Evolutionary conservation across 1,284 basidiomycete species (phyloP), one percentile per base, ranked within the genome.

Genomic region (Cryptococcus jaspeensis): DNA sequence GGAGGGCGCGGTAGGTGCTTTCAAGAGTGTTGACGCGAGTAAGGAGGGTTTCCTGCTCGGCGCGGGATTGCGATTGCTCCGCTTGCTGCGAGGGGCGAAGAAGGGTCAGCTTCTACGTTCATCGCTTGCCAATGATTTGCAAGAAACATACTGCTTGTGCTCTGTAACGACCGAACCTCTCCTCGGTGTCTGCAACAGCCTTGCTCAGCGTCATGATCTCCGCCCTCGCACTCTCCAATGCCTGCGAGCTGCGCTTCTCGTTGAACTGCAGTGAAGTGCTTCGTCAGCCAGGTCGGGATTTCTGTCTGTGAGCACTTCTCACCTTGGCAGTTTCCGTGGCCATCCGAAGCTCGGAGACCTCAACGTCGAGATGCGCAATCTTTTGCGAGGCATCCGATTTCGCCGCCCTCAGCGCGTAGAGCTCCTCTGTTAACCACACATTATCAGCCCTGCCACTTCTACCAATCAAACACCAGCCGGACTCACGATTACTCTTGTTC

Each of bases 301-400:
- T 25, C 37, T 28, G 50, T 20, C 15, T 35, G 6, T 8, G 7
- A 5, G 5, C 16, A 9, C 38, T 35, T 35, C 66, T 41, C 47
- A 73, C 74, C 61, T 75, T 74, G 28, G 74, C 69, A 11, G 72
- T 71, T 41, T 73, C 68, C 1, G 71, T 67, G 9, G 66, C 81
- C 85, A 93, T 90, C 73, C 89, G 84, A 69, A 92, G 90, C 71
- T 92, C 91, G 6, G 90, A 88, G 48, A 92, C 87, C 68, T 88
- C 82, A 32, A 90, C 83, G 71, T 91, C 87, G 63, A 89, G 85
- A 69, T 89, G 92, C n/a, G 91, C 91, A 12, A 88, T 84, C 78
- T 89, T 90, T 79, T 73, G 67, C 2, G 72, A 72, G 16, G 66
- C 61, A 43, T 75, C 74, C 7, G 64, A 61, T 56, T 68, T 68